Conservation (phyloP, 192 early-diverging fungal genomes). For the Fimicolochytrium jonesii region DNA sequence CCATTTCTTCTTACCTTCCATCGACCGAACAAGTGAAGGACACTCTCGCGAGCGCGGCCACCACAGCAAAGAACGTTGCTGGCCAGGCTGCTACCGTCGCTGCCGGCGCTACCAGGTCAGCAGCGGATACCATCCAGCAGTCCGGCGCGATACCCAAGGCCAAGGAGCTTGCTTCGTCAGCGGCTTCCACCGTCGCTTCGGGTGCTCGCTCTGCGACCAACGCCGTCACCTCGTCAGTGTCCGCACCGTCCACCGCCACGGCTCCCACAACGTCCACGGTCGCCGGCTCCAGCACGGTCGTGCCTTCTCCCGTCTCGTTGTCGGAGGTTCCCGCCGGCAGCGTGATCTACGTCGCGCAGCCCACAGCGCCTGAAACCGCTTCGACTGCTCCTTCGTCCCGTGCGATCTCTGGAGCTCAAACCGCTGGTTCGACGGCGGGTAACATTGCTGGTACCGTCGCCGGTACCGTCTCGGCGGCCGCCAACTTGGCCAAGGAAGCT, state of each 20-base stretch:
- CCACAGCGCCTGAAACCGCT: too few species aligned
- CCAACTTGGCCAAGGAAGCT: constrained; percentile 14
- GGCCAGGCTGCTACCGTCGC: constrained; percentile 6
- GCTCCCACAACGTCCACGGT: not conserved
- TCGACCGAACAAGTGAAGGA: too few species aligned
- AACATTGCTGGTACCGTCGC: constrained; percentile 14
- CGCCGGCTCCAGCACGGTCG: not conserved
- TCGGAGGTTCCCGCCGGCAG: constrained; percentile 5
- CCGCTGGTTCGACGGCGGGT: constrained; percentile 5
- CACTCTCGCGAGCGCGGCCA: constrained; percentile 6
- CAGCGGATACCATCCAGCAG: not conserved
- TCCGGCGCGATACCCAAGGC: constrained; percentile 17
- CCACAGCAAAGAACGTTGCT: not conserved
- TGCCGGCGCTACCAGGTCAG: not conserved
- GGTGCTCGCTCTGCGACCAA: not conserved
- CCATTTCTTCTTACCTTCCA: too few species aligned
- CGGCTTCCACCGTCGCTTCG: constrained; percentile 2
- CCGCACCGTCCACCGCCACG: constrained; percentile 1
- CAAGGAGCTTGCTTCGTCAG: constrained; percentile 10
- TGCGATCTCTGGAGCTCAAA: too few species aligned
- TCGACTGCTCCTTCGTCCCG: too few species aligned
- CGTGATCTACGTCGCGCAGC: too few species aligned
- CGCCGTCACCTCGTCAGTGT: too few species aligned
- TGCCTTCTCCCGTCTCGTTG: not conserved
- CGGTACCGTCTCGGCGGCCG: constrained; percentile 7